Base-by-base conservation (phyloP, 164 flowering plant species). In the Umbellularia californica region DNA sequence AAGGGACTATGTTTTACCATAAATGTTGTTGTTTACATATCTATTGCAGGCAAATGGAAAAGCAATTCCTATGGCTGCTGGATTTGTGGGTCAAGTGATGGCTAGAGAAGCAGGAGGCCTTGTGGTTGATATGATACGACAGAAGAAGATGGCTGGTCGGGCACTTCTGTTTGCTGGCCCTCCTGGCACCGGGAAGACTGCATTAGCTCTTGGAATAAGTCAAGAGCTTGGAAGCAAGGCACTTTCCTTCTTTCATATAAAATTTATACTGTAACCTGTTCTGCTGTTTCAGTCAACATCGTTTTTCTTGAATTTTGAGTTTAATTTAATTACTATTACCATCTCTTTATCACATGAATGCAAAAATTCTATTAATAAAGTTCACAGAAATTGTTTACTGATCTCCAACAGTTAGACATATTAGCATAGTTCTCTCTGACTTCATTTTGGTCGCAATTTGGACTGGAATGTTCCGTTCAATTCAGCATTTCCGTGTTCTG, bases 151-250 rank as follows among this genome's bases (percentile, higher is more conserved):
- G 97, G 99, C 98, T 25, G 99, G 99, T 9, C 87, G 93, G 58
- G 99, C 99, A 17, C 87, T 95, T n/a, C 86, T 95, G 5, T 77
- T 95, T 65, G 98, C 98, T 77, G 99, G 99, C 3, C 97, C 98
- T 66, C 99, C 99, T 70, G 99, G 98, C 30, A 96, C 98, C 75
- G 99, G 99, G 70, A 95, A 95, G 85, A 95, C 99, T 64, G 99
- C 99, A 2, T 81, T 94, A 75, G 99, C 98, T 20, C 94, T 96
- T 69, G 99, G 97, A 20, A 84, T 94, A 71, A 84, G 93, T 27
- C 98, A 96, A 84, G 98, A 95, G 82, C 97, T 95, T 47, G 99
- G 99, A 24, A 95, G 93, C 88, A 95, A 95, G 97, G 99, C 47
- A n/a, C 24, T 12, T 55, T 58, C 15, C n/a, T 27, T 27, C 28